Evolutionary conservation across 768 basidiomycete genomes (phyloP), one percentile per base, ranked within the genome.

Genomic region (Trametes elegans): DNA sequence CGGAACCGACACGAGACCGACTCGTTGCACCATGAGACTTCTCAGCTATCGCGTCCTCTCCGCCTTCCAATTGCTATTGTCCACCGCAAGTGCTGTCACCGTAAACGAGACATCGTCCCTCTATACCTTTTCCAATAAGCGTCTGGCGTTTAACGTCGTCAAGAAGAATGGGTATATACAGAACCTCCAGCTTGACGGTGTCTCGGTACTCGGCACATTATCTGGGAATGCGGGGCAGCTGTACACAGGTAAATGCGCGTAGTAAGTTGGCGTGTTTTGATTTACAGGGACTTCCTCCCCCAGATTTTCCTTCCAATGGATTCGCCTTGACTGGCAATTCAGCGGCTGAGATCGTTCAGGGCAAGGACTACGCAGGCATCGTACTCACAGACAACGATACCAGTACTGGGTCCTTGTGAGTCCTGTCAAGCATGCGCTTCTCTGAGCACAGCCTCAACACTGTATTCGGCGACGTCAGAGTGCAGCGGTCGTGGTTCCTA

Each of bases 401-500:
- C 0, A 8, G 46, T 5, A 45, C 55, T 3, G 59, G 59, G 8
- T 59, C 58, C 7, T 23, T 57, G 56, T 57, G 24, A 42, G 56
- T 34, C 18, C 3, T 21, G 21, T 23, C 5, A 4, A 4, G 11
- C 8, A 6, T 5, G 2, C 5, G 19, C 6, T 14, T 16, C 1
- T 24, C 31, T 24, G 6, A 14, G 28, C 13, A 26, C 9, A 23
- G 18, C 5, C 5, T 23, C 9, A 36, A 4, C 3, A 9, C 19
- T 5, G 9, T 11, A 29, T 26, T 55, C n/a, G n/a, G n/a, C n/a
- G n/a, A n/a, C n/a, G n/a, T 18, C 23, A 49, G 52, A 21, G 50
- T 66, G 9, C 67, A 68, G 53, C 53, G 66, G 10, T 66, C 61
- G 2, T 68, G 67, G 67, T 68, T 66, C 41, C 58, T 68, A 4